Base-by-base conservation (phyloP, 371 early-diverging fungal genomes). In the Mucor lusitanicus region DNA sequence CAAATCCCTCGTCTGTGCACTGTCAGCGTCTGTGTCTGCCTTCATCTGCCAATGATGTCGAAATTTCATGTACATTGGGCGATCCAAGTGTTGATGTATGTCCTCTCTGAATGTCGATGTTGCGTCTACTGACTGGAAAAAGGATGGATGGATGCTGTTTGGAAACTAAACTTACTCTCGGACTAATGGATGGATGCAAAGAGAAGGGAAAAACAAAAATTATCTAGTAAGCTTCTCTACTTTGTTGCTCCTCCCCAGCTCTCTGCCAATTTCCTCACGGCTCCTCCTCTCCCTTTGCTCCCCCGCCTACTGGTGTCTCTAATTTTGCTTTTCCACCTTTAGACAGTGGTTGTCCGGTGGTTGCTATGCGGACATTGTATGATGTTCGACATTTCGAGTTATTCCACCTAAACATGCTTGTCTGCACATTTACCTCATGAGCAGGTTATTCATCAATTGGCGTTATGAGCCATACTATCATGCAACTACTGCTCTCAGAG, bases 181-280 rank as follows among this genome's bases (percentile, higher is more conserved):
- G 64, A 70, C 70, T 56, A 67, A 74, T 74, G 74, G 74, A 74
- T 74, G 74, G 74, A 70, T 74, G 70, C 74, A 74, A 70, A 70
- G 74, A 74, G 74, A 61, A 70, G 59, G 74, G 67, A 54, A 62
- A 65, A 64, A 59, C 40, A 46, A 56, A 37, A 55, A 50, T 21
- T 37, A 50, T 59, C 23, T n/a, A 6, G 6, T 46, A 15, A 4
- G 37, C 21, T 28, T 44, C 59, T 48, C 17, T 59, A 48, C 37
- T 35, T 62, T 17, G 63, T 46, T 61, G 35, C 56, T 58, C 59
- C 28, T 23, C n/a, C 11, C 54, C 50, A 50, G 50, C 50, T 54
- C 54, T 15, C 8, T 9, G 30, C 35, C 35, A 35, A 35, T 35
- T 3, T 9, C 9, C 35, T 35, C 35, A 35, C 35, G 4, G 8